These are phyloP conservation scores for Trichosanthes truncata DNA, from an alignment of 306 rosid genomes.

Conservation along the genomic window DNA sequence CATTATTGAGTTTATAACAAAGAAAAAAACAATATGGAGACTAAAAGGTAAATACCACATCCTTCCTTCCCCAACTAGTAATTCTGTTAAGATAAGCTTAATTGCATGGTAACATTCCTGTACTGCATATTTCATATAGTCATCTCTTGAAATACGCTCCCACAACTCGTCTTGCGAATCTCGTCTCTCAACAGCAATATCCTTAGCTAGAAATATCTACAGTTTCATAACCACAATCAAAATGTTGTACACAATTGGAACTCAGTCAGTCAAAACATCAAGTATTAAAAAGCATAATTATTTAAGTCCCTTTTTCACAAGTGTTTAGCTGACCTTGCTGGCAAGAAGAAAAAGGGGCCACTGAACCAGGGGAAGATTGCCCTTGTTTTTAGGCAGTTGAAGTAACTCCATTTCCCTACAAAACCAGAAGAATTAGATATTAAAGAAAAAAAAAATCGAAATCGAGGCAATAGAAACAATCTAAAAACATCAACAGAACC, in stretches of 20 bases:
- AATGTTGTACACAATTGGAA: neutral
- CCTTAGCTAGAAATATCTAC: constrained; percentile 83
- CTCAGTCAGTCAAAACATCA: neutral
- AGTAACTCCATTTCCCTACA: constrained; percentile 84
- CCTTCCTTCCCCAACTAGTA: constrained; percentile 72
- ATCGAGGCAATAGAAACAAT: neutral
- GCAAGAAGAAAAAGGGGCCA: constrained; percentile 99
- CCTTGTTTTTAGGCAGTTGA: constrained; percentile 69
- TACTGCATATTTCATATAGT: constrained; percentile 88
- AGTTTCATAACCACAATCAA: constrained; percentile 1
- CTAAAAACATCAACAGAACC: neutral
- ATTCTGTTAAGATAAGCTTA: constrained; percentile 51
- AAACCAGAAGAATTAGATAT: neutral
- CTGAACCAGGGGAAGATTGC: constrained; percentile 69
- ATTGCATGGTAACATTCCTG: constrained; percentile 71
- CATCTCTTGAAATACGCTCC: constrained; percentile 85
- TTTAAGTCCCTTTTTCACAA: neutral
- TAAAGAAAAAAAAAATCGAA: neutral
- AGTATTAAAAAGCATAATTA: neutral
- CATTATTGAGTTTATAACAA: neutral
- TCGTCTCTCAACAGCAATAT: constrained; percentile 66
- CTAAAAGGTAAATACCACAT: constrained; percentile 46
- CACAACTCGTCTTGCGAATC: constrained; percentile 68
- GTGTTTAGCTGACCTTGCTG: constrained; percentile 68
- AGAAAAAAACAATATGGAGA: neutral